These are phyloP conservation scores for Globisporangium cederbergense DNA, from an alignment of 352 stramenopile species.

Conservation along the genomic window DNA sequence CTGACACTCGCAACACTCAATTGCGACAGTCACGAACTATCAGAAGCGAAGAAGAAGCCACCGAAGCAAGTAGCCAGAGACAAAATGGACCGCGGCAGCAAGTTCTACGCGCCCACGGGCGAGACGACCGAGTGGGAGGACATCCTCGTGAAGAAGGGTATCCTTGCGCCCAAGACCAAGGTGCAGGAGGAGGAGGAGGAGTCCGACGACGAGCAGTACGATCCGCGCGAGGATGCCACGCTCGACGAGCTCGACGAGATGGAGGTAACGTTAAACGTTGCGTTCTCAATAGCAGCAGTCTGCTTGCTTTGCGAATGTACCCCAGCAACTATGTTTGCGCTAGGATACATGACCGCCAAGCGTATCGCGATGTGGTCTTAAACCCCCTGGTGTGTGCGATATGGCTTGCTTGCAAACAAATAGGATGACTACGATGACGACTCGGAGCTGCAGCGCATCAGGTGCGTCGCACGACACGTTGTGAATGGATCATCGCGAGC, in stretches of 20 bases:
- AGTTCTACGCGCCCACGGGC: conserved; percentile 83
- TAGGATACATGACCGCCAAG: neutral
- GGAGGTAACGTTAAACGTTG: conserved; percentile 32
- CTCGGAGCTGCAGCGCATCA: conserved; percentile 67
- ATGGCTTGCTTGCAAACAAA: neutral
- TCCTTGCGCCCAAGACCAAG: conserved; percentile 87
- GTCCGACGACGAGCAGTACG: conserved; percentile 65
- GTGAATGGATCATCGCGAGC: too few relatives aligned
- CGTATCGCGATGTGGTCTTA: too few relatives aligned
- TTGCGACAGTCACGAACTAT: neutral
- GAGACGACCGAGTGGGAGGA: conserved; percentile 90
- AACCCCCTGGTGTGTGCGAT: neutral
- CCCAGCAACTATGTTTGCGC: neutral
- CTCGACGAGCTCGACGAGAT: conserved; percentile 85
- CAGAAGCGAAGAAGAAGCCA: neutral
- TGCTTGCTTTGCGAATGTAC: neutral
- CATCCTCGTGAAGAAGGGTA: conserved; percentile 87
- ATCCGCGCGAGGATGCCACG: conserved; percentile 75
- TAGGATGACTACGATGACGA: conserved; percentile 88
- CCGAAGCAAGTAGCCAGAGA: conserved; percentile 8
- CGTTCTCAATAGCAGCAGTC: neutral
- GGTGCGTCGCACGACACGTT: conserved; percentile 17
- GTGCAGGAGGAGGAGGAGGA: conserved; percentile 72
- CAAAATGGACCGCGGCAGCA: conserved; percentile 62
- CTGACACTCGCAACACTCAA: neutral